Conservation (phyloP, 352 stramenopile genomes). For the Phytopythium cucurbitacearum region DNA sequence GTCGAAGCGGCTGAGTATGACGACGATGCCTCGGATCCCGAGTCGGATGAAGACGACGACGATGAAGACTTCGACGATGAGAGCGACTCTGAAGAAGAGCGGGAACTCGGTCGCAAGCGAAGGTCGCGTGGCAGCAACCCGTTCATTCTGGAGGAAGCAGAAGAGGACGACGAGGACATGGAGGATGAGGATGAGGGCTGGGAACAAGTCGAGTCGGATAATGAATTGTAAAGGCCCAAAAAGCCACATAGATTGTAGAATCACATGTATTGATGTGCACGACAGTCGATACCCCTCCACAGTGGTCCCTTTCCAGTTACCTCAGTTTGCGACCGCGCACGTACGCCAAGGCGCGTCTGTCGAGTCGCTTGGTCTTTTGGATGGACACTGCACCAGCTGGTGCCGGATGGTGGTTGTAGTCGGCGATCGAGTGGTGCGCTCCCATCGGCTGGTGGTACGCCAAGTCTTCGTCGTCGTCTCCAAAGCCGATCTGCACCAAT, state of each 20-base stretch:
- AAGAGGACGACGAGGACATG: constrained; percentile 39
- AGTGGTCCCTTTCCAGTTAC: constrained; percentile 12
- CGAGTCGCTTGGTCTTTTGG: constrained; percentile 77
- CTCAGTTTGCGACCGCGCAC: constrained; percentile 70
- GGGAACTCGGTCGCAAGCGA: constrained; percentile 16
- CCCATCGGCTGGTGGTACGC: constrained; percentile 40
- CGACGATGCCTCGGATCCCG: constrained; percentile 23
- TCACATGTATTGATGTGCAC: neutral
- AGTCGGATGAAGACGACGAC: constrained; percentile 34
- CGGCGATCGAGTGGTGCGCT: constrained; percentile 69
- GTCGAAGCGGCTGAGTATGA: constrained; percentile 25
- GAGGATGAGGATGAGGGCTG: constrained; percentile 26
- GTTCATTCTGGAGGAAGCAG: constrained; percentile 80
- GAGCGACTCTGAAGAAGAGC: constrained; percentile 65
- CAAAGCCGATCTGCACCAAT: constrained; percentile 35
- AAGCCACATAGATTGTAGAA: neutral
- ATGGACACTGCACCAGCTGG: constrained; percentile 58
- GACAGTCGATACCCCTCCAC: neutral
- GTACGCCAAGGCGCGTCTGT: constrained; percentile 70
- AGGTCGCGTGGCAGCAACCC: constrained; percentile 27
- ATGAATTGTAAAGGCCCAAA: constrained; percentile 2
- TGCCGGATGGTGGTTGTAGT: constrained; percentile 65
- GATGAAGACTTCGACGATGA: constrained; percentile 33
- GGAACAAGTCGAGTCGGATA: constrained; percentile 17
- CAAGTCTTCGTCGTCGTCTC: constrained; percentile 59